Conservation (phyloP, 495 filamentous ascomycete species). For the Xylaria palmicola region DNA sequence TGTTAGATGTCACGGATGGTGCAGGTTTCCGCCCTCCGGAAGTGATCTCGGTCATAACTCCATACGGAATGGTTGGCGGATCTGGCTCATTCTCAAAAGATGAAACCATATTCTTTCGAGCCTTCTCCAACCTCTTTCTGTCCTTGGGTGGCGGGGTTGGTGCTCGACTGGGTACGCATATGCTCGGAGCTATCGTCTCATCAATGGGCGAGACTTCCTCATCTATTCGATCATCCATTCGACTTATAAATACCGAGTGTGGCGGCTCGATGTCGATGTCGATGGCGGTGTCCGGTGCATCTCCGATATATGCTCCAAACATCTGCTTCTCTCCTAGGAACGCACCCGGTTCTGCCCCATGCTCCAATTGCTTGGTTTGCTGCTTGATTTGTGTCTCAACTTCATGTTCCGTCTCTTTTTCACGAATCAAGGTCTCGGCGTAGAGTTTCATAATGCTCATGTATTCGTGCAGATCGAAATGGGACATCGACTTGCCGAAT, state of each 20-base stretch:
- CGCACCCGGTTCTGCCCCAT: conserved; percentile 14
- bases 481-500: conserved; percentile 32
- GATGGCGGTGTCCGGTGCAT: conserved; percentile 45
- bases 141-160: conserved; percentile 42
- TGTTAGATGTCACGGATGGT: conserved; percentile 15
- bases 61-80: conserved; percentile 14
- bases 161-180: conserved; percentile 32
- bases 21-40: conserved; percentile 17
- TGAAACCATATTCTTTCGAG: conserved; percentile 18
- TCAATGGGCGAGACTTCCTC: conserved; percentile 29
- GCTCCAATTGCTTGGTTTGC: conserved; percentile 3
- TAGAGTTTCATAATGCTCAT: conserved; percentile 33
- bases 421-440: conserved; percentile 25
- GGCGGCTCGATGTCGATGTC: conserved; percentile 35
- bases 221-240: conserved; percentile 8
- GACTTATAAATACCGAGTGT: conserved; percentile 9
- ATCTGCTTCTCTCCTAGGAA: conserved; percentile 26
- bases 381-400: conserved; percentile 19
- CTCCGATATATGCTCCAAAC: conserved; percentile 32
- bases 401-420: conserved; percentile 24
- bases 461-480: conserved; percentile 35
- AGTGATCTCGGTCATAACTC: conserved; percentile 22
- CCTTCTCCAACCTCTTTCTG: conserved; percentile 27
- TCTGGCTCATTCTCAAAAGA: conserved; percentile 22
- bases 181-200: conserved; percentile 17